Base-by-base conservation (phyloP, 495 filamentous ascomycete species). In the Penicillium paradoxum region DNA sequence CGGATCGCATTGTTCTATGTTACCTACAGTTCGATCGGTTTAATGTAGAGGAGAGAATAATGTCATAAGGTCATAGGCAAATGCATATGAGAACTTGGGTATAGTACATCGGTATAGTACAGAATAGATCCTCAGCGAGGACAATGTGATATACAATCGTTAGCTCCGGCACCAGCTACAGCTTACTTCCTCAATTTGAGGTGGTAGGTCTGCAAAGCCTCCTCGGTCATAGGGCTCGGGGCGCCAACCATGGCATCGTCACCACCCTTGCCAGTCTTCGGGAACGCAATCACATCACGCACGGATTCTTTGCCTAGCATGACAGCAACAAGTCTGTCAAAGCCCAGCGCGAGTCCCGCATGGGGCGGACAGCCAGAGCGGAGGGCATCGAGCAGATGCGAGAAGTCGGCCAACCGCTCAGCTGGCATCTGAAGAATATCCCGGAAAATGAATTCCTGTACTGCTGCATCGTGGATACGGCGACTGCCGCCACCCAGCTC, bases 291-390 rank as follows among this genome's bases (percentile, higher is more conserved):
- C 14, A 97, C 93, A 73, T 98, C 92, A 49, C 87, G 72, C 8
- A 98, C 80, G 6, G 83, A 85, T 19, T 88, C 82, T 40, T 80
- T 85, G 10, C 85, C 84, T 18, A 84, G 75, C 73, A 97, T 80
- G 5, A 95, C 75, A 6, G 93, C 84, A n/a, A 93, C 74, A 27
- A 97, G 71, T 33, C 93, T 83, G 62, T 98, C 93, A 62, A 96
- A 96, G 0, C 93, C 93, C 14, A 98, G 70, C 0, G 93, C 93
- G 40, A 98, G 83, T 0, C 93, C 93, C 0, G 93, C 92, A 69
- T 98, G 93, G 1, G 93, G 93, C n/a, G 93, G 95, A 79, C 93
- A 98, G 4, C 93, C 93, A 0, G 90, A 84, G 6, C 83, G 69
- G 7, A 98, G 79, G 0, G 89, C 90, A 46, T 88, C 79, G 8